These are phyloP conservation scores for Saturnispora zaruensis DNA, from an alignment of 805 yeast species.

Conservation along the genomic window DNA sequence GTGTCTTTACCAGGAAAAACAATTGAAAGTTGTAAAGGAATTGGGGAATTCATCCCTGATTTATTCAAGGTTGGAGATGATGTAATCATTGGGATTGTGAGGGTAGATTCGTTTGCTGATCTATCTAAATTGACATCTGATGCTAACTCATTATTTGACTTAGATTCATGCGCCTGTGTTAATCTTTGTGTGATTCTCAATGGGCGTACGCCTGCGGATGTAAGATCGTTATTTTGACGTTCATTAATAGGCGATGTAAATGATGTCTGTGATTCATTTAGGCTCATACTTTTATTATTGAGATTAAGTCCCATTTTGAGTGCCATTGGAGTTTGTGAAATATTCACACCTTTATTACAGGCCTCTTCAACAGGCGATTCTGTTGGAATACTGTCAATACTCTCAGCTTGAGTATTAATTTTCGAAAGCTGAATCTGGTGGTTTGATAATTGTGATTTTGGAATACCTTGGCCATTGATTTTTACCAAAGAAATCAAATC, in stretches of 20 bases:
- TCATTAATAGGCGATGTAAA: conserved; percentile 1
- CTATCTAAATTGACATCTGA: conserved; percentile 4
- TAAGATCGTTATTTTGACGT: background rate
- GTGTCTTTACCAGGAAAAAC: conserved; percentile 12
- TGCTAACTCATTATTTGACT: background rate
- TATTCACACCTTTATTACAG: conserved; percentile 4
- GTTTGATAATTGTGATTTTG: background rate
- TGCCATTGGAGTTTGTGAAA: conserved; percentile 13
- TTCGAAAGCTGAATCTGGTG: background rate
- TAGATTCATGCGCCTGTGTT: conserved; percentile 12
- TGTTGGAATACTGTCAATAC: background rate
- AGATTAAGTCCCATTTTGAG: conserved; percentile 2
- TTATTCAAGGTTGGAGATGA: conserved; percentile 17
- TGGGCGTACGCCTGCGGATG: conserved; percentile 56
- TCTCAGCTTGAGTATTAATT: background rate
- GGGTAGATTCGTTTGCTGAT: background rate
- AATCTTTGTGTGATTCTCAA: conserved; percentile 56
- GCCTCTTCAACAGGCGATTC: background rate
- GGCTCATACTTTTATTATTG: background rate
- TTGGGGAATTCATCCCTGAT: conserved; percentile 2
- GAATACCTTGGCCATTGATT: conserved; percentile 22
- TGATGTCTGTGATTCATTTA: background rate
- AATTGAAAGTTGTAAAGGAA: conserved; percentile 6
- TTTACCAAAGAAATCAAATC: conserved; percentile 51
- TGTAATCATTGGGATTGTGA: background rate